A percentile compares a stretch with the other conserved stretches of the same genome.
phyloP scores from a whole-genome alignment of 1,139 yeast genomes.

The Zhuliangozyma parablackwelliae region DNA sequence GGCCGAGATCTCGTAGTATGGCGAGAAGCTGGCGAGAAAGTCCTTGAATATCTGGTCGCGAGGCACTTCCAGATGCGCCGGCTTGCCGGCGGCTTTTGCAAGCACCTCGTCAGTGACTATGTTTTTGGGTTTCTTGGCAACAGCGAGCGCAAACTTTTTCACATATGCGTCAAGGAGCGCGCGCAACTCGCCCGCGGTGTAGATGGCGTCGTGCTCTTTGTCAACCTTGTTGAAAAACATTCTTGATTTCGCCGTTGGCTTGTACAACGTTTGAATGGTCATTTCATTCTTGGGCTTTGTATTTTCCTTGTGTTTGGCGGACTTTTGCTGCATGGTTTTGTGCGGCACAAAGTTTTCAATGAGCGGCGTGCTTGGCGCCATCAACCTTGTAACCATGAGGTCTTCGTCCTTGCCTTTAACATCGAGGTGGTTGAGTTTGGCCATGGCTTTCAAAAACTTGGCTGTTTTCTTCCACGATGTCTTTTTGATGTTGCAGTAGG shows the following conservation, averaged over 20 bases:
- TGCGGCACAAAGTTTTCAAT: slow-evolving; percentile 64
- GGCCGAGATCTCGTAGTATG: slow-evolving; percentile 50
- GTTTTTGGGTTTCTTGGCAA: slow-evolving; percentile 41
- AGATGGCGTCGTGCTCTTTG: slow-evolving; percentile 34
- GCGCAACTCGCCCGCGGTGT: slow-evolving; percentile 53
- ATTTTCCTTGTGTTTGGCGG: slow-evolving; percentile 8
- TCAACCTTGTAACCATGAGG: slow-evolving; percentile 48
- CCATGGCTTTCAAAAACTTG: slow-evolving; percentile 81
- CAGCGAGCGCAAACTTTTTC: slow-evolving; percentile 39
- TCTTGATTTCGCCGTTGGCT: slow-evolving; percentile 50
- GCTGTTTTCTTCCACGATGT: slow-evolving; percentile 89
- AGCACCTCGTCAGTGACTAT: slow-evolving; percentile 52
- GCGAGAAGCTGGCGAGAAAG: slow-evolving; percentile 51
- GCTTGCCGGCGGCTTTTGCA: slow-evolving; percentile 20
- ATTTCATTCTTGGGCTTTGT: slow-evolving; percentile 16
- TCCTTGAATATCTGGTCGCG: slow-evolving; percentile 52
- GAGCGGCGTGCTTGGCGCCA: slow-evolving; percentile 40
- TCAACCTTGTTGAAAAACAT: slow-evolving; percentile 47
- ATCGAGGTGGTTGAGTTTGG: slow-evolving; percentile 60
- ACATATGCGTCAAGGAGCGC: slow-evolving; percentile 54
- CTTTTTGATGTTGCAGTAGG: slow-evolving; percentile 65
- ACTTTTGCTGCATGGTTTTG: slow-evolving; percentile 31
- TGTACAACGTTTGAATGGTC: slow-evolving; percentile 35
- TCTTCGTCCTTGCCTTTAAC: slow-evolving; percentile 78
- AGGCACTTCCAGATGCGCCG: slow-evolving; percentile 18